Evolutionary conservation across 2,329 filamentous ascomycete species (phyloP).

Genomic region (Epicoccum sorghinum): DNA sequence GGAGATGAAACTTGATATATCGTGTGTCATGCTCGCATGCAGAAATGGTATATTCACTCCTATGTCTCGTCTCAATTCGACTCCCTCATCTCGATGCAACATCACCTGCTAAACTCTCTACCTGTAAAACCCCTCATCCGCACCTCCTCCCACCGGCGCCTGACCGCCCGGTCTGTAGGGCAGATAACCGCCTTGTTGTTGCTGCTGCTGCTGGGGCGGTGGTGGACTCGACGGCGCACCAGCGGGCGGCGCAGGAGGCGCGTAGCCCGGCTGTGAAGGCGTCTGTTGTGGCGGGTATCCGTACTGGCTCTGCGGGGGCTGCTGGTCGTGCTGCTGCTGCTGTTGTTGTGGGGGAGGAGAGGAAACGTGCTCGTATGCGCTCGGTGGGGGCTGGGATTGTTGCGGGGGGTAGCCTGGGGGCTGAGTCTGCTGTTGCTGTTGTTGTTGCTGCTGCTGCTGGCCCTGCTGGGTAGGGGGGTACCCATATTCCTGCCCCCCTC

Average conservation of each 20-base stretch:
- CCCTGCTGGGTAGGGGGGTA: slow-evolving; percentile 28
- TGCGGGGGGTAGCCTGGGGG: slow-evolving; percentile 35
- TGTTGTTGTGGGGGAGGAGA: slow-evolving; percentile 35
- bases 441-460: slow-evolving; percentile 3
- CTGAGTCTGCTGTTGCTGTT: slow-evolving; percentile 17
- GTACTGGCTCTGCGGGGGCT: slow-evolving; percentile 32
- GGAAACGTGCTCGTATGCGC: slow-evolving; percentile 37
- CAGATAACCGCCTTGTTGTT: slow-evolving; percentile 30
- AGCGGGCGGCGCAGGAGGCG: slow-evolving; percentile 39
- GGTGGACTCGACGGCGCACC: slow-evolving; percentile 24
- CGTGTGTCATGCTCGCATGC: too few relatives aligned
- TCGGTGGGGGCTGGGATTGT: slow-evolving; percentile 28
- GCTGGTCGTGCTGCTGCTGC: slow-evolving; percentile 35
- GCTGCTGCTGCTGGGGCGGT: slow-evolving; percentile 18
- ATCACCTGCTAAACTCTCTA: slow-evolving; percentile 7
- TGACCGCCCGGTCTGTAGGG: slow-evolving; percentile 44
- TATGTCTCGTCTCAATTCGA: too few relatives aligned
- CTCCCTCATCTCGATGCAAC: too few relatives aligned
- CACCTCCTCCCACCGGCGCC: slow-evolving; percentile 39
- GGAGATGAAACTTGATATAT: too few relatives aligned
- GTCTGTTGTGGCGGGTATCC: slow-evolving; percentile 32
- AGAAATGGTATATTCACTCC: too few relatives aligned
- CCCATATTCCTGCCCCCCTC: slow-evolving; percentile 35
- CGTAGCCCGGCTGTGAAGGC: slow-evolving; percentile 31
- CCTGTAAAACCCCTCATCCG: slow-evolving; percentile 42